Evolutionary conservation across 306 rosid species (phyloP).

Genomic region (Crataegus laevigata): DNA sequence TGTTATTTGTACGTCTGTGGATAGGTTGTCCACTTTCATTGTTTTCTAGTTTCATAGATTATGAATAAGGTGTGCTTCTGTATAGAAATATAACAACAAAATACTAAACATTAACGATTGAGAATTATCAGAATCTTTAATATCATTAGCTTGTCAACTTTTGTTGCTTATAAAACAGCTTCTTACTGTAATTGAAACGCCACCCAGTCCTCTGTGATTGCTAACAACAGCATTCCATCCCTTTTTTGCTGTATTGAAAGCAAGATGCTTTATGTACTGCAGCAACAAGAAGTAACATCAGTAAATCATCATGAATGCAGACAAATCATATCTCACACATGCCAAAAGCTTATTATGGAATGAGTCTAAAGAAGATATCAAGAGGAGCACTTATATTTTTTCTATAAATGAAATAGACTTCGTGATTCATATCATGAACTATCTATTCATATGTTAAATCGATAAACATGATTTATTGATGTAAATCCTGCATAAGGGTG

Average conservation of each 20-base stretch:
- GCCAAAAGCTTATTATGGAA: not conserved
- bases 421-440: not conserved
- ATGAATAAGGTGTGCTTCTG: not conserved
- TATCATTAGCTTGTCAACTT: not conserved
- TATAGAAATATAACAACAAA: not conserved
- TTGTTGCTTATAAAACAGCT: not conserved
- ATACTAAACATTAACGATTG: not conserved
- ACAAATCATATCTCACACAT: not conserved
- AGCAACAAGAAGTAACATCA: constrained; percentile 18
- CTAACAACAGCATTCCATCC: constrained; percentile 84
- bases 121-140: not conserved
- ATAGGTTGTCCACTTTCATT: not conserved
- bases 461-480: not conserved
- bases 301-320: not conserved
- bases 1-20: not conserved
- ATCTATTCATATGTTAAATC: not conserved
- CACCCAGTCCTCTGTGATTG: constrained; percentile 95
- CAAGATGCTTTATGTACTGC: constrained; percentile 96
- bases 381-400: not conserved
- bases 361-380: not conserved
- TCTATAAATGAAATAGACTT: not conserved
- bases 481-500: not conserved
- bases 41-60: not conserved
- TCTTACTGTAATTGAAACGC: constrained; percentile 89
- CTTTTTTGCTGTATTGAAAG: constrained; percentile 57